These are phyloP conservation scores for Begonia loranthoides DNA, from an alignment of 306 rosid genomes.

Conservation along the genomic window DNA sequence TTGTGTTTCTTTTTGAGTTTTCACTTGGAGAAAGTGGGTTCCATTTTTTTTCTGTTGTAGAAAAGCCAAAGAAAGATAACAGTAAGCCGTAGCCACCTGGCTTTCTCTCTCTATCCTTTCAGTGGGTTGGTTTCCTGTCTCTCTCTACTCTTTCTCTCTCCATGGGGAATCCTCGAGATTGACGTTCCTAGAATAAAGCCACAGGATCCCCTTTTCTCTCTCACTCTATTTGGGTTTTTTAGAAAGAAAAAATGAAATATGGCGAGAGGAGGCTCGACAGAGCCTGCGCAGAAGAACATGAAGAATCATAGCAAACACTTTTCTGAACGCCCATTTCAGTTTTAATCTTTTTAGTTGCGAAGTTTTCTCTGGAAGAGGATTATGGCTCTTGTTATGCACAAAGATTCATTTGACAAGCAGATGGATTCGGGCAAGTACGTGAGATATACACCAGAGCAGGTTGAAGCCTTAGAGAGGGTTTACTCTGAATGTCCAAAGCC, in stretches of 20 bases:
- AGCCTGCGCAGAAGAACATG: constrained; percentile 59
- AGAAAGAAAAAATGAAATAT: not conserved
- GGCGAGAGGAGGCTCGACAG: constrained; percentile 68
- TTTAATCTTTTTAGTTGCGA: not conserved
- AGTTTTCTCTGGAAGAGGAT: not conserved
- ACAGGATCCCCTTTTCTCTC: constrained; percentile 1
- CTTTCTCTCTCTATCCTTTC: not conserved
- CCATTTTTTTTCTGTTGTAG: constrained; percentile 2
- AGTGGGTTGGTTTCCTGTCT: no score
- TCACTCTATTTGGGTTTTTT: constrained; percentile 4
- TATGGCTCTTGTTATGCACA: constrained; percentile 74
- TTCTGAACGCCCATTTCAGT: constrained; percentile 9
- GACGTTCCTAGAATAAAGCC: constrained; percentile 27
- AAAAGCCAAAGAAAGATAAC: constrained; percentile 8
- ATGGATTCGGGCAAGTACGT: constrained; percentile 91
- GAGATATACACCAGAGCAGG: constrained; percentile 91
- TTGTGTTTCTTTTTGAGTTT: constrained; percentile 8
- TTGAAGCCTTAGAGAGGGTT: constrained; percentile 91
- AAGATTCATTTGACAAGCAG: constrained; percentile 37
- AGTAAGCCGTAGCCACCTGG: constrained; percentile 18
- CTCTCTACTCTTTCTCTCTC: constrained; percentile 5
- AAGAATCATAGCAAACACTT: constrained; percentile 19
- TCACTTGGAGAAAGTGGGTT: constrained; percentile 20
- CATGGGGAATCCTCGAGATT: constrained; percentile 44
- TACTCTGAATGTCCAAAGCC: constrained; percentile 95